Conservation (phyloP, 2,329 filamentous ascomycete species). For the Phyllosticta citribraziliensis region DNA sequence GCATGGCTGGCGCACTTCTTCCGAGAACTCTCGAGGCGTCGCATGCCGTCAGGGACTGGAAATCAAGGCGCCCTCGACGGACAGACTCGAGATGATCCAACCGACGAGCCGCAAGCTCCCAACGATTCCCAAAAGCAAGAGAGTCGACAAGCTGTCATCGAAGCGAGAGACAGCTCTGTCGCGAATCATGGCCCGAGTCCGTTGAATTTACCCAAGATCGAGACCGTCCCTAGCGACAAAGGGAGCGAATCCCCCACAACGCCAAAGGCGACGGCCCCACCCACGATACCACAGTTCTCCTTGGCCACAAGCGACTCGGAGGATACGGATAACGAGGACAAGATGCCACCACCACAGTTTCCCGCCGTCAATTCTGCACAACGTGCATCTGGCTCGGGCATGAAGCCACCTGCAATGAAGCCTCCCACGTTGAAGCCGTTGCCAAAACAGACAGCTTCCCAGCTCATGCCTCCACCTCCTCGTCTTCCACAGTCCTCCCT, state of each 20-base stretch:
- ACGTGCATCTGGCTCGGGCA: constrained; percentile 23
- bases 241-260: constrained; percentile 7
- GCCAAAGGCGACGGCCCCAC: constrained; percentile 7
- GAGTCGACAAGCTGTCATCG: neutral
- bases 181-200: neutral
- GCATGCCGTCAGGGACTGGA: neutral
- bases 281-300: constrained; percentile 21
- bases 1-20: constrained; percentile 20
- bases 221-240: neutral
- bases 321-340: constrained; percentile 23
- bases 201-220: neutral
- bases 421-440: constrained; percentile 1
- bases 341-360: constrained; percentile 32
- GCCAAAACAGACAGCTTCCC: neutral
- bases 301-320: constrained; percentile 23
- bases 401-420: neutral
- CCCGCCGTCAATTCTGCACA: constrained; percentile 38
- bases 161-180: neutral
- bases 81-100: neutral
- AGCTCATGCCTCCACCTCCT: constrained; percentile 25
- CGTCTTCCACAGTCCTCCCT: constrained; percentile 24
- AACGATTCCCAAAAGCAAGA: neutral
- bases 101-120: neutral
- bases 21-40: neutral
- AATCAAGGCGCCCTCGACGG: neutral